Evolutionary conservation across 2,329 filamentous ascomycete species (phyloP).

Genomic region (Colletotrichum horii): DNA sequence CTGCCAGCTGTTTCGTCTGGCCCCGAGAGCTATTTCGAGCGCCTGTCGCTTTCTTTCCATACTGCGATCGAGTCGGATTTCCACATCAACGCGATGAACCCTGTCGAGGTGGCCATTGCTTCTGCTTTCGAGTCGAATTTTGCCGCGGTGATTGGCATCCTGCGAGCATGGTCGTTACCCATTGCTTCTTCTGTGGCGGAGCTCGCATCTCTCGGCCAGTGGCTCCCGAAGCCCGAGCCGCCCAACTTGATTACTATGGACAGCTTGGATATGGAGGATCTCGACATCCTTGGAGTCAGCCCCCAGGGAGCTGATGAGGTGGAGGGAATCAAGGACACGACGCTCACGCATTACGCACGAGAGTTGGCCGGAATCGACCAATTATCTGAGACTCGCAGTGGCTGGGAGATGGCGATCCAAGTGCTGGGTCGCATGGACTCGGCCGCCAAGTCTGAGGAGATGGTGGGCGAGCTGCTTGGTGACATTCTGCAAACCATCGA

Average conservation of each 20-base stretch:
- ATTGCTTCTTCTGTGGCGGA: slow-evolving; percentile 81
- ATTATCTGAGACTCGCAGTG: slow-evolving; percentile 61
- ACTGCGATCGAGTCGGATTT: slow-evolving; percentile 74
- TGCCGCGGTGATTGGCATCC: slow-evolving; percentile 74
- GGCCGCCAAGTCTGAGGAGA: slow-evolving; percentile 70
- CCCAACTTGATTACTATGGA: slow-evolving; percentile 62
- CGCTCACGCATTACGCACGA: slow-evolving; percentile 78
- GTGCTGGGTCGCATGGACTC: slow-evolving; percentile 84
- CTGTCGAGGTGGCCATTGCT: slow-evolving; percentile 81
- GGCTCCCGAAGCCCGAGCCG: slow-evolving; percentile 70
- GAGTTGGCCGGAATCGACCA: slow-evolving; percentile 63
- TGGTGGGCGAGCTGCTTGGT: slow-evolving; percentile 74
- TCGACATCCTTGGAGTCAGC: slow-evolving; percentile 79
- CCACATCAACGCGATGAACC: slow-evolving; percentile 75
- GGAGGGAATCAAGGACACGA: slow-evolving; percentile 77
- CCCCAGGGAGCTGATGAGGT: slow-evolving; percentile 62
- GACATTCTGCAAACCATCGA: slow-evolving; percentile 67
- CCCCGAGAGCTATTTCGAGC: slow-evolving; percentile 74
- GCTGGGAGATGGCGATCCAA: slow-evolving; percentile 89
- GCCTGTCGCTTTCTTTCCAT: slow-evolving; percentile 74
- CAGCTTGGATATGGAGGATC: slow-evolving; percentile 80
- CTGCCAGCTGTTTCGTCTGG: slow-evolving; percentile 49
- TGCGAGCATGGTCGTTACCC: slow-evolving; percentile 82
- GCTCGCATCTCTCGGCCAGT: slow-evolving; percentile 81
- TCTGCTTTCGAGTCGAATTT: slow-evolving; percentile 84